Evolutionary conservation across 164 flowering plant species (phyloP).

Genomic region (Stephania yunnanensis): DNA sequence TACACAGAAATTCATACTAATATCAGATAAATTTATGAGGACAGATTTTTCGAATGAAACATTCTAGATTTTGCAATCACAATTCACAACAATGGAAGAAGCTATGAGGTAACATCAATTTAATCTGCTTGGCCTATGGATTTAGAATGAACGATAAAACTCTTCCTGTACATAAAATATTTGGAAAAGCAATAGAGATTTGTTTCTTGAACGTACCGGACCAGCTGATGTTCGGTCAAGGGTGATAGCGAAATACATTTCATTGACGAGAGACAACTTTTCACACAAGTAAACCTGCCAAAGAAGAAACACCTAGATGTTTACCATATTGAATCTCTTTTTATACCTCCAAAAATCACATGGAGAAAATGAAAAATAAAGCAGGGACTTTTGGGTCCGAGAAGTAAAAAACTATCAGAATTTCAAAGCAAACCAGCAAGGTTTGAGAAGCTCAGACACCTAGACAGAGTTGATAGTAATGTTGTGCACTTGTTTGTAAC

Average conservation of each 20-base stretch:
- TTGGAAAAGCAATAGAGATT: neutral
- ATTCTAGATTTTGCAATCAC: neutral
- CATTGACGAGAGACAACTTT: constrained; percentile 82
- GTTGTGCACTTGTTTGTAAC: neutral
- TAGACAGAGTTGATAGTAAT: too few species aligned
- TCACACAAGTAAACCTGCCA: constrained; percentile 75
- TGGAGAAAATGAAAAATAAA: neutral
- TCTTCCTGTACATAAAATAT: neutral
- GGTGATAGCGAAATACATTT: constrained; percentile 97
- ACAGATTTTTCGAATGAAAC: neutral
- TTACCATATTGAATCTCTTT: neutral
- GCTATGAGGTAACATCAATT: neutral
- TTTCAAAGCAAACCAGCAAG: neutral
- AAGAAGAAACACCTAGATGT: neutral
- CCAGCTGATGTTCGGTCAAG: constrained; percentile 92
- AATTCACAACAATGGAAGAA: neutral
- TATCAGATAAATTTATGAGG: neutral
- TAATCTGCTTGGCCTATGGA: neutral
- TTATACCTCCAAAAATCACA: neutral
- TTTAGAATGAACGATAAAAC: neutral
- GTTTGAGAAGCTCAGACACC: neutral
- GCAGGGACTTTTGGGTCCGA: neutral
- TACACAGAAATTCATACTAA: neutral
- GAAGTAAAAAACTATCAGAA: too few species aligned
- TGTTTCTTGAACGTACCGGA: constrained; percentile 59